Conservation (phyloP, 2,329 filamentous ascomycete species). For the Monosporascus sp. region DNA sequence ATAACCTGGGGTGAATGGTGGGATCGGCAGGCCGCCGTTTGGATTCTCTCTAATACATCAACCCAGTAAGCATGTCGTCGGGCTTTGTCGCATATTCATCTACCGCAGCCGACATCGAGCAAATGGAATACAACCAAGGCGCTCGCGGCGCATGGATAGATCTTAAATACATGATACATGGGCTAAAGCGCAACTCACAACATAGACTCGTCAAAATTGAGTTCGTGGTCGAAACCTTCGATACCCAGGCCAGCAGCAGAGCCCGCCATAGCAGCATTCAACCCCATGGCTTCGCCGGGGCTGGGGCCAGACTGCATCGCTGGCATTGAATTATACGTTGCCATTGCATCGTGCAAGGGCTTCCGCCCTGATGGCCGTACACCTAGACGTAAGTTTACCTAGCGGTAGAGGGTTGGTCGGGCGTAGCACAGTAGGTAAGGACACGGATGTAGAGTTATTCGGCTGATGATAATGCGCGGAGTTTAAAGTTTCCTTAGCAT, state of each 20-base stretch:
- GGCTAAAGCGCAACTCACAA: constrained; percentile 38
- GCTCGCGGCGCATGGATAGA: too few species aligned
- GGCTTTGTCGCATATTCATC: constrained; percentile 1
- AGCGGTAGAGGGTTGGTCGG: background rate
- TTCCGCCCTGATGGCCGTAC: constrained; percentile 15
- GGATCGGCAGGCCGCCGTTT: constrained; percentile 34
- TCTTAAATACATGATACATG: constrained; percentile 1
- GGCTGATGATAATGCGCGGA: too few species aligned
- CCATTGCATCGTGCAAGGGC: constrained; percentile 46
- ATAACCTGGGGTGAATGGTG: constrained; percentile 55
- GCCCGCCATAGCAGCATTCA: constrained; percentile 35
- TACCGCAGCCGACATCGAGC: background rate
- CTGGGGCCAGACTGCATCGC: constrained; percentile 41
- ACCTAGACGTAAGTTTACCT: background rate
- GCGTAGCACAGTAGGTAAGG: background rate
- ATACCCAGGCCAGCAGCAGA: constrained; percentile 34
- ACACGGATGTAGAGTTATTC: too few species aligned
- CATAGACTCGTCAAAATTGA: constrained; percentile 52
- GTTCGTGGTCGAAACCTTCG: constrained; percentile 47
- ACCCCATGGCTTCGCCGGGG: constrained; percentile 40
- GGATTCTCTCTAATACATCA: constrained; percentile 34
- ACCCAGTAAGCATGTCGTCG: constrained; percentile 2
- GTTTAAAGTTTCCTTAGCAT: too few species aligned
- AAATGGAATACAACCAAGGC: too few species aligned
- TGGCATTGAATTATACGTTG: constrained; percentile 53